Base-by-base conservation (phyloP, 495 filamentous ascomycete genomes). In the Stereocaulon alpinum region DNA sequence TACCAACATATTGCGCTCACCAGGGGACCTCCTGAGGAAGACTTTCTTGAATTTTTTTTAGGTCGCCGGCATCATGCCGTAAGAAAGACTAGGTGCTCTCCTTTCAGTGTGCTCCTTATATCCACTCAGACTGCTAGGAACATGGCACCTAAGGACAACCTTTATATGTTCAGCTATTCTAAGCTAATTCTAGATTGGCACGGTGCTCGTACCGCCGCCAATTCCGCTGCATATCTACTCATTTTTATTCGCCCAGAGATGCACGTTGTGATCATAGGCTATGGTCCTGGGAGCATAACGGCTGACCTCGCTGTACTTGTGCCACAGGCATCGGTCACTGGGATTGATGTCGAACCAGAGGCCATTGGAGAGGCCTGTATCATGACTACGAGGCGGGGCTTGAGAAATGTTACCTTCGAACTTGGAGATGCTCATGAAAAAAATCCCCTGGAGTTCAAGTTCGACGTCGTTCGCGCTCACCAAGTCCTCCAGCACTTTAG, bases 201-300 rank as follows among this genome's bases (percentile, higher is more conserved):
- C 67, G 60, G 64, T 56, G 74, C 72, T 68, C 80, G 82, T 60
- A 82, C 79, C 2, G 76, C 74, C 17, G 48, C 67, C 49, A 79
- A 78, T 64, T 78, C 76, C 24, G 76, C 77, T 27, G 66, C 73
- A 30, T 77, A 80, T 60, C 69, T 86, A 9, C 65, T 82, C 2
- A 74, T 72, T 2, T 71, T 77, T 59, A 65, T 85, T 43, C 66
- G 67, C 22, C 74, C 78, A 0, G 50, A 69, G 44, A 72, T 76
- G 67, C 68, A 72, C 17, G 77, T 84, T 40, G 76, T 84, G 37
- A 81, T 84, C 61, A 71, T 83, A 32, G 81, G 81, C 48, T 83
- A 80, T 64, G 80, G 81, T 15, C 80, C 79, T 0, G 80, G 80
- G 20, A 79, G 74, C 27, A 83, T 85, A 54, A 82, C 80, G 1